Base-by-base conservation (phyloP, 371 early-diverging fungal genomes). In the Cokeromyces recurvatus region DNA sequence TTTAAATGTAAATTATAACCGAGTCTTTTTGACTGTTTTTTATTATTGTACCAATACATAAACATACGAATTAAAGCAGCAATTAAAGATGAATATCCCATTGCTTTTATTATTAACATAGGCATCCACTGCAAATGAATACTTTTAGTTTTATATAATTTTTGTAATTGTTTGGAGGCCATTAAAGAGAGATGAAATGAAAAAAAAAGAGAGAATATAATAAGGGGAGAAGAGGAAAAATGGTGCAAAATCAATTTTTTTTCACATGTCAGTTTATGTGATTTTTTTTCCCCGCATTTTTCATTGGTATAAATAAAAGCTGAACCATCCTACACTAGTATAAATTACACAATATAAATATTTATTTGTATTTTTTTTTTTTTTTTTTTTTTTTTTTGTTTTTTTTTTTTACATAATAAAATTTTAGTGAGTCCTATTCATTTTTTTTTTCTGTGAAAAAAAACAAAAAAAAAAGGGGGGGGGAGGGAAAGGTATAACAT, bases 11-110 rank as follows among this genome's bases (percentile, higher is more conserved):
- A n/a, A n/a, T n/a, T n/a, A n/a, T n/a, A n/a, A n/a, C n/a, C n/a
- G n/a, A n/a, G n/a, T n/a, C n/a, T n/a, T n/a, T n/a, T n/a, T n/a
- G 25, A 19, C 25, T 49, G 42, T 17, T 24, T 14, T 20, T 31
- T 16, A 15, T 46, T 51, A 15, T 47, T 51, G 23, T 57, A 57
- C 38, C 46, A 51, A 27, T 57, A 51, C 29, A 57, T 10, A 15
- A 41, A 17, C 1, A 57, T 46, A 24, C 57, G 46, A 15, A 57
- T 19, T 15, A 57, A 29, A 21, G 57, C 55, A 16, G 55, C 43
- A 20, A 40, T 43, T 24, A 57, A 47, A 15, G 57, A 57, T 22
- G 57, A 51, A 31, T 51, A 51, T 2, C 57, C 57, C 46, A 51
- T 40, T 12, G 41, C 17, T 24, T 34, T 51, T 15, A 51, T 10